These are phyloP conservation scores for Zymoseptoria passerinii DNA, from an alignment of 2,329 filamentous ascomycete species.

Conservation along the genomic window DNA sequence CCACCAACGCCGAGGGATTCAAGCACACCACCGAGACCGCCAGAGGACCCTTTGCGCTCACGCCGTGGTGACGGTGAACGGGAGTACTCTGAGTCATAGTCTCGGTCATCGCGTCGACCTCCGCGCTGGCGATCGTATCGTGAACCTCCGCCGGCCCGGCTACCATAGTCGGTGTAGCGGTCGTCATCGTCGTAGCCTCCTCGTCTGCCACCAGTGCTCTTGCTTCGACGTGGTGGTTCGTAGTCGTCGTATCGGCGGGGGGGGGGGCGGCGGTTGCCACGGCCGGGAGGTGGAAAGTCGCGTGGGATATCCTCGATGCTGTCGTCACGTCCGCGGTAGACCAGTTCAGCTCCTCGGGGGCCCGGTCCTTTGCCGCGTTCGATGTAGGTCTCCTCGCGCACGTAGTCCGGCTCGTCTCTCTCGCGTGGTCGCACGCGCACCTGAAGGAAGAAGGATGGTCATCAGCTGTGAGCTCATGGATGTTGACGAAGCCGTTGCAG, in stretches of 20 bases:
- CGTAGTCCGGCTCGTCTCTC: constrained; percentile 44
- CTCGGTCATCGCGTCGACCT: constrained; percentile 41
- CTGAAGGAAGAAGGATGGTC: background rate
- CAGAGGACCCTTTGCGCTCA: constrained; percentile 43
- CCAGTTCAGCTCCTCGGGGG: constrained; percentile 37
- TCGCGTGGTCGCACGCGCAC: constrained; percentile 36
- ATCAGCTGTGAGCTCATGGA: constrained; percentile 7
- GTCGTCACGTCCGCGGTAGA: constrained; percentile 56
- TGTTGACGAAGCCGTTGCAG: background rate
- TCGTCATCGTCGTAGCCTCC: constrained; percentile 40
- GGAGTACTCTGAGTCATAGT: constrained; percentile 40
- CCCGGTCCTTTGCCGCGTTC: constrained; percentile 37
- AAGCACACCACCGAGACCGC: constrained; percentile 53
- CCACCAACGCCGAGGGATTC: constrained; percentile 52
- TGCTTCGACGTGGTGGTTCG: constrained; percentile 48
- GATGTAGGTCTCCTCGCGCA: constrained; percentile 43
- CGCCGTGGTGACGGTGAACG: constrained; percentile 32
- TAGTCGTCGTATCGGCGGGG: constrained; percentile 39
- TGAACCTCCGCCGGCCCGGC: constrained; percentile 35
- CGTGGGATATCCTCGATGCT: constrained; percentile 79
- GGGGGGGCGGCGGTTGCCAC: constrained; percentile 21
- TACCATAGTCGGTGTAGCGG: constrained; percentile 45
- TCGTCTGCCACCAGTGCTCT: constrained; percentile 48
- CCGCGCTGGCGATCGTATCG: constrained; percentile 30
- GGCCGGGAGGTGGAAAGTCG: constrained; percentile 65